Percentiles rank a stretch among this genome's conserved stretches.
Conservation (phyloP, 2,329 filamentous ascomycete species). For the Bretziella fagacearum region DNA sequence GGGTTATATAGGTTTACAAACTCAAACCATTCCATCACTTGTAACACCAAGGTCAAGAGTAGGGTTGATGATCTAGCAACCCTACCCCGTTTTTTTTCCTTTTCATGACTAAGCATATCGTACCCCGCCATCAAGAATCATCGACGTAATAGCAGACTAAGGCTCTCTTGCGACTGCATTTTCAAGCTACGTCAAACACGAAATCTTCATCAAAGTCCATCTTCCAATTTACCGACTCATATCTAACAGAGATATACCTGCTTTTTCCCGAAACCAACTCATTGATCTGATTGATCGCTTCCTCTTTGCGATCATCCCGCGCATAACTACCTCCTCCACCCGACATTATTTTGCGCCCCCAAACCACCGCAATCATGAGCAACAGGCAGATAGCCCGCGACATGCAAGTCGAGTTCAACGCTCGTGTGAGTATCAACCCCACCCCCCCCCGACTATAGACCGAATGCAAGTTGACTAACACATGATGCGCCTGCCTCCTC, state of each 20-base stretch:
- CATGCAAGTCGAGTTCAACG: conserved; percentile 47
- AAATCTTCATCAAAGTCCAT: background rate
- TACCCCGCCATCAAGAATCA: too few species aligned
- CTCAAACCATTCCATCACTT: too few species aligned
- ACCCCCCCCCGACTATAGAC: too few species aligned
- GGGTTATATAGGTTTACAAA: background rate
- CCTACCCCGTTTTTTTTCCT: too few species aligned
- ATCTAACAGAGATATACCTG: too few species aligned
- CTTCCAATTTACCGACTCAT: background rate
- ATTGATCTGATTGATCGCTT: too few species aligned
- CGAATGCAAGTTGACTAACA: background rate
- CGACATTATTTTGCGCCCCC: background rate
- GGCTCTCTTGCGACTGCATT: background rate
- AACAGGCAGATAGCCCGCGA: conserved; percentile 30
- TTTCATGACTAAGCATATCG: too few species aligned
- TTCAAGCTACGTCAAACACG: background rate
- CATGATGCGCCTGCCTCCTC: background rate
- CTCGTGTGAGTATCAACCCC: conserved; percentile 27
- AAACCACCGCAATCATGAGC: background rate
- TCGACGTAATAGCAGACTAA: background rate
- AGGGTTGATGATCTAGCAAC: too few species aligned
- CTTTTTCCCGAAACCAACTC: too few species aligned
- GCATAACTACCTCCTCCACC: background rate
- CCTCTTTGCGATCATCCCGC: background rate
- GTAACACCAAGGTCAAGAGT: too few species aligned